Evolutionary conservation across 352 stramenopile genomes (phyloP), one percentile per base, ranked within the genome.

Genomic region (Globisporangium polare): DNA sequence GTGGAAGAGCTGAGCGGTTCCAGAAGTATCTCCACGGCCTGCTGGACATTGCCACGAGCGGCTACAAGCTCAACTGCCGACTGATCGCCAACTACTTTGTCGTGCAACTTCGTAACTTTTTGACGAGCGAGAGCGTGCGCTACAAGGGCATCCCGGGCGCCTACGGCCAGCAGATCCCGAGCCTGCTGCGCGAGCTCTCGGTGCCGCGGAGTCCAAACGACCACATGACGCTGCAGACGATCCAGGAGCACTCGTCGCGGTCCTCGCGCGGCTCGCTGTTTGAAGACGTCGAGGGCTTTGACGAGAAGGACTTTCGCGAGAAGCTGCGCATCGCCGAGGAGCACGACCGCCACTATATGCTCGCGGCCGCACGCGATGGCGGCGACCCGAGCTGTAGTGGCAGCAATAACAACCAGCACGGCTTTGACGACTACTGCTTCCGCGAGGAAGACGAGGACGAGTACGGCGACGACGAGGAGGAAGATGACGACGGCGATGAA

Each of bases 21-120:
- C 72, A 85, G 26, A 59, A 53, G 51, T 92, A 90, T 42, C 60
- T 90, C 18, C 59, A 81, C 9, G 79, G 73, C 0, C 74, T 90
- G 15, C 53, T 92, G 31, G 71, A 66, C 15, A 73, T 90, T 27
- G 77, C 68, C 13, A 83, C 79, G 17, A 78, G 72, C 47, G 57
- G 75, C 26, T 82, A 78, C 24, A 75, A 68, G 24, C 83, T 81
- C 54, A 78, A 73, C 56, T 92, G 83, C 61, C 70, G 68, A 10
- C 71, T 88, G 13, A 73, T 92, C 39, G 61, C 73, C 29, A 56
- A 75, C 42, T 68, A 72, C 50, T 86, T 87, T 43, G 71, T 73
- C 15, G 67, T 83, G 26, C 78, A 88, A 50, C 49, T 89, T 26
- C 71, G 80, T 12, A 80, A 66, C 8, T 92, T 92, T 60, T 55